Conservation (phyloP, 306 rosid species). For the Mimosa bimucronata region DNA sequence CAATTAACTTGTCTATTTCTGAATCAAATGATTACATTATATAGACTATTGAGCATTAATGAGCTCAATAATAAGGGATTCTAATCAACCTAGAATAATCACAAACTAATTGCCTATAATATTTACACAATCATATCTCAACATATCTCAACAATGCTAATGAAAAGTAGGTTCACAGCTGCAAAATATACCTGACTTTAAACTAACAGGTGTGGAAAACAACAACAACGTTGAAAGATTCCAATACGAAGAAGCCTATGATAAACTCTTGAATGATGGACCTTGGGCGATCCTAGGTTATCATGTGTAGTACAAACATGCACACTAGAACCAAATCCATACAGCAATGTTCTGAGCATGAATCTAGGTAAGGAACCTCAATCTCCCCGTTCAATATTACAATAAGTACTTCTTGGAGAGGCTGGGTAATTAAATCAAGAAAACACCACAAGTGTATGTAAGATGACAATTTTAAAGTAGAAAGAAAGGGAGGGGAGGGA, state of each 20-base stretch:
- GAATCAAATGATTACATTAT: no score
- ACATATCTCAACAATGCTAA: no score
- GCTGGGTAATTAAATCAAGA: no score
- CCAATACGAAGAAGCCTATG: not conserved
- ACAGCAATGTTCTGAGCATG: not conserved
- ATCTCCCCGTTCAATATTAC: not conserved
- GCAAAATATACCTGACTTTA: not conserved
- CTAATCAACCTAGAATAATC: no score
- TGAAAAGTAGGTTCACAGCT: not conserved
- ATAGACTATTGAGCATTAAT: no score
- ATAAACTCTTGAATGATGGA: not conserved
- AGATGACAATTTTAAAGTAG: not conserved
- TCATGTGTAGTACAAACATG: not conserved
- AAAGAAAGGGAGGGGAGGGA: not conserved
- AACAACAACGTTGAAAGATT: not conserved
- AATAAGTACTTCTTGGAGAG: not conserved
- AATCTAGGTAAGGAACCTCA: not conserved
- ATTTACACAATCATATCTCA: no score
- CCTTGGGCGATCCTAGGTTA: not conserved
- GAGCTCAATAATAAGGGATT: no score
- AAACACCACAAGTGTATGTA: not conserved
- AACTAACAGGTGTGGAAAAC: not conserved
- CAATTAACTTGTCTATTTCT: no score
- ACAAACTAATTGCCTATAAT: no score
- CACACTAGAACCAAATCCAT: not conserved